Base-by-base conservation (phyloP, 352 stramenopile genomes). In the Thalassiosira delicatula region DNA sequence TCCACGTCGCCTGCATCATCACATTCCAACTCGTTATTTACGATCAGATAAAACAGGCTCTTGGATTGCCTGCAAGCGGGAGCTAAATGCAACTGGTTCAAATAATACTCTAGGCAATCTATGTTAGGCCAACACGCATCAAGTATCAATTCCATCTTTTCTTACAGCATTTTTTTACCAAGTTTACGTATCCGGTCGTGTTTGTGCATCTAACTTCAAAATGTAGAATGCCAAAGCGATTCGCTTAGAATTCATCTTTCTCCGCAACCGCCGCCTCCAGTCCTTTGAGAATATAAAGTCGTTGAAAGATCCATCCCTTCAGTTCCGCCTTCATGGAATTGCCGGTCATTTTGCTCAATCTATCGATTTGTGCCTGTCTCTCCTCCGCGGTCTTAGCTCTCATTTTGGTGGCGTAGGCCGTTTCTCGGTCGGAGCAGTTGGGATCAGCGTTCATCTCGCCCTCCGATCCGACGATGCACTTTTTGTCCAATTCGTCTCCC, bases 1-100 rank as follows among this genome's bases (percentile, higher is more conserved):
- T 95, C 23, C 93, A 96, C 74, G 93, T 96, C 19, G 91, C 87
- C 21, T 88, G 90, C 17, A 96, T 96, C 46, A 95, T 96, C 61
- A 96, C 92, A 9, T 86, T 86, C 51, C 93, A 96, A 84, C 85
- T 96, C 21, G 84, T 96, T 12, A 88, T 96, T 44, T 96, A 96
- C 79, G 92, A 96, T 81, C 82, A 92, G 35, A 83, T 96, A 5
- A 96, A 96, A 79, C 84, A 92, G 66, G 70, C n/a, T n/a, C n/a
- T n/a, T n/a, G n/a, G n/a, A n/a, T n/a, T n/a, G n/a, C n/a, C n/a
- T n/a, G n/a, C n/a, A n/a, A n/a, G n/a, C n/a, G n/a, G n/a, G n/a
- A n/a, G n/a, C n/a, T n/a, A n/a, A n/a, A n/a, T n/a, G n/a, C n/a
- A n/a, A n/a, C n/a, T n/a, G n/a, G n/a, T n/a, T n/a, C n/a, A n/a